A percentile compares a stretch with the other conserved stretches of the same genome.
Evolutionary conservation across 164 flowering plant species (phyloP).

Genomic region (Paratinospora sagittata): DNA sequence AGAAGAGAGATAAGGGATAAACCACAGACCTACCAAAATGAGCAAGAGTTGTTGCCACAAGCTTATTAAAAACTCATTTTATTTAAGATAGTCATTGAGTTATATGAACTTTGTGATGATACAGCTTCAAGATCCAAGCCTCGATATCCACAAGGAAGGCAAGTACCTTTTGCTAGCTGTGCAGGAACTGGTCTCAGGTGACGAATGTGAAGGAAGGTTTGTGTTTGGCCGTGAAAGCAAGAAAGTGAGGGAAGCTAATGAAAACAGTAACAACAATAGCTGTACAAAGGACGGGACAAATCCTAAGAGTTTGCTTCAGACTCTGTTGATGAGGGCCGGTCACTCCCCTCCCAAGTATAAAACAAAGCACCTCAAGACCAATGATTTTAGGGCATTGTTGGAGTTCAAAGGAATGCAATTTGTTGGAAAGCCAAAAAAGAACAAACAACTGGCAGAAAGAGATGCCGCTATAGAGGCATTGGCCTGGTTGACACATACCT

Average conservation of each 20-base stretch:
- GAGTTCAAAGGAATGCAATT: conserved; percentile 99
- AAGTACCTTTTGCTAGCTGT: conserved; percentile 90
- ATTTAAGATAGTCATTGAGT: not conserved
- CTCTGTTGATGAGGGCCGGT: conserved; percentile 92
- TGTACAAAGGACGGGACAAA: conserved; percentile 75
- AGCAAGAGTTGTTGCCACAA: not conserved
- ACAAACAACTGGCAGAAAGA: conserved; percentile 87
- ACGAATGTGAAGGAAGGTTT: conserved; percentile 93
- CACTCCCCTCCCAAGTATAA: conserved; percentile 94
- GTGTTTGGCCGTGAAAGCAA: conserved; percentile 84
- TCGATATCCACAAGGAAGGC: conserved; percentile 88
- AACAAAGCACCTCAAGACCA: conserved; percentile 86
- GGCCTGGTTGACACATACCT: conserved; percentile 94
- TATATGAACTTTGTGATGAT: conserved; percentile 8
- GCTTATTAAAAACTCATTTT: not conserved
- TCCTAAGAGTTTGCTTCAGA: conserved; percentile 91
- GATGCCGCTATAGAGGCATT: conserved; percentile 96
- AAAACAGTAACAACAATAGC: conserved; percentile 20
- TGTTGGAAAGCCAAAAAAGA: conserved; percentile 90
- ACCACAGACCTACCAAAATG: not conserved
- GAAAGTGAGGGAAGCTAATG: conserved; percentile 40
- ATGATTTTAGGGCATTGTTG: conserved; percentile 84
- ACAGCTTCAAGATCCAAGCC: conserved; percentile 72
- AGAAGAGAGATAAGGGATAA: not conserved
- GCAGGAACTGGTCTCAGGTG: conserved; percentile 86